A percentile compares a stretch with the other conserved stretches of the same genome.
Conservation (phyloP, 352 stramenopile species). For the Pythium insidiosum region DNA sequence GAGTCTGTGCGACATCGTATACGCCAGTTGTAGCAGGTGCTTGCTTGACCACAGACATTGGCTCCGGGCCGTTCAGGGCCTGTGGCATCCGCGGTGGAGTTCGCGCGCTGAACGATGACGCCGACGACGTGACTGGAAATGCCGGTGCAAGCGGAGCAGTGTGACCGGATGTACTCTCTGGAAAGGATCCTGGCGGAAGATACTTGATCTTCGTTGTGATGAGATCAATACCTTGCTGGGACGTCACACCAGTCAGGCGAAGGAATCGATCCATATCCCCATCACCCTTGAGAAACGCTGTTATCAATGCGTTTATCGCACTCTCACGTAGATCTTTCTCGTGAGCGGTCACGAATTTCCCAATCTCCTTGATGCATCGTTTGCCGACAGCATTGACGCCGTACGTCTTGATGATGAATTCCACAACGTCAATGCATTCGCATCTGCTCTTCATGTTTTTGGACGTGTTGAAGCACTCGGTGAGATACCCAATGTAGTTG, state of each 20-base stretch:
- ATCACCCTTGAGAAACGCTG: slow-evolving; percentile 62
- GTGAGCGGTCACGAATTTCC: slow-evolving; percentile 64
- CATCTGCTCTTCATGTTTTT: slow-evolving; percentile 86
- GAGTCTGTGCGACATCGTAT: neutral
- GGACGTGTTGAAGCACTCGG: slow-evolving; percentile 76
- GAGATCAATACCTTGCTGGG: slow-evolving; percentile 77
- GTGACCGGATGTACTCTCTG: slow-evolving; percentile 7
- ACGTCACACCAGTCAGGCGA: slow-evolving; percentile 57
- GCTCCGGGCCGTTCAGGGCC: slow-evolving; percentile 8
- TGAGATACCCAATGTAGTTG: slow-evolving; percentile 63
- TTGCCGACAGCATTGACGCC: slow-evolving; percentile 62
- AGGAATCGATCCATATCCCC: slow-evolving; percentile 75
- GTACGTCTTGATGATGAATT: slow-evolving; percentile 60
- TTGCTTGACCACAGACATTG: slow-evolving; percentile 24
- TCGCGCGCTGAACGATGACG: slow-evolving; percentile 4
- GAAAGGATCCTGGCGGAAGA: slow-evolving; percentile 34
- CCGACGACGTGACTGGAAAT: slow-evolving; percentile 10
- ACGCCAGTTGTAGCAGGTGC: slow-evolving; percentile 6
- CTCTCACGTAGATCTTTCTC: slow-evolving; percentile 83
- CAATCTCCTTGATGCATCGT: slow-evolving; percentile 71
- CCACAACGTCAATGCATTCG: slow-evolving; percentile 77
- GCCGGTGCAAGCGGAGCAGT: slow-evolving; percentile 8
- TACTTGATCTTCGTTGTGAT: slow-evolving; percentile 71
- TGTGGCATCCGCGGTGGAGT: slow-evolving; percentile 14
- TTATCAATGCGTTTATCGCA: slow-evolving; percentile 57